Evolutionary conservation across 345 rosid species (phyloP).

Genomic region (Gynandropsis gynandra): DNA sequence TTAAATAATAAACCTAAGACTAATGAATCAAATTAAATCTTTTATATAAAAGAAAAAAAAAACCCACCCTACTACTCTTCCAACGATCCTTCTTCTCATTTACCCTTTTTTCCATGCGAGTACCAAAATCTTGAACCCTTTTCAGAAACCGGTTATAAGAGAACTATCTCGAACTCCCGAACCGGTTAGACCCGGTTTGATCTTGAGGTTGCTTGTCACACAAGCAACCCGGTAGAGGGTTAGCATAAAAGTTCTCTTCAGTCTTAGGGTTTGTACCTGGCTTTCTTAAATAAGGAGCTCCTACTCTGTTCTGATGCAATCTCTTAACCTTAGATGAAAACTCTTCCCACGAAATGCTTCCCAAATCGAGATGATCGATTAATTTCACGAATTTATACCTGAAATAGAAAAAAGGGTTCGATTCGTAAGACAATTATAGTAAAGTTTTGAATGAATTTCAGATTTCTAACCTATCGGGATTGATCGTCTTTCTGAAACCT

Average conservation of each 20-base stretch:
- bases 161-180: constrained; percentile 28
- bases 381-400: constrained; percentile 47
- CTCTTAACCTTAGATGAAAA: constrained; percentile 38
- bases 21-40: too few species aligned
- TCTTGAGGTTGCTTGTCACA: constrained; percentile 37
- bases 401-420: constrained; percentile 18
- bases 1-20: too few species aligned
- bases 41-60: too few species aligned
- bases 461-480: constrained; percentile 49
- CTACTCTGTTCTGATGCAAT: constrained; percentile 43
- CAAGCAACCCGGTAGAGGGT: constrained; percentile 68
- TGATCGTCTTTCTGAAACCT: constrained; percentile 65
- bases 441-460: neutral
- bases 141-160: too few species aligned
- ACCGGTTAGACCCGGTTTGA: constrained; percentile 23
- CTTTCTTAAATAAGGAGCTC: constrained; percentile 42
- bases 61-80: too few species aligned
- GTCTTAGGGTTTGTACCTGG: constrained; percentile 31
- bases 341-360: constrained; percentile 38
- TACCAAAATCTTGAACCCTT: too few species aligned
- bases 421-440: neutral
- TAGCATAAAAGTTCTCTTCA: constrained; percentile 66
- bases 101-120: too few species aligned
- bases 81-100: too few species aligned
- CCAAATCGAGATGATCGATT: constrained; percentile 49